Base-by-base conservation (phyloP, 352 stramenopile genomes). In the Pythium dissotocum region DNA sequence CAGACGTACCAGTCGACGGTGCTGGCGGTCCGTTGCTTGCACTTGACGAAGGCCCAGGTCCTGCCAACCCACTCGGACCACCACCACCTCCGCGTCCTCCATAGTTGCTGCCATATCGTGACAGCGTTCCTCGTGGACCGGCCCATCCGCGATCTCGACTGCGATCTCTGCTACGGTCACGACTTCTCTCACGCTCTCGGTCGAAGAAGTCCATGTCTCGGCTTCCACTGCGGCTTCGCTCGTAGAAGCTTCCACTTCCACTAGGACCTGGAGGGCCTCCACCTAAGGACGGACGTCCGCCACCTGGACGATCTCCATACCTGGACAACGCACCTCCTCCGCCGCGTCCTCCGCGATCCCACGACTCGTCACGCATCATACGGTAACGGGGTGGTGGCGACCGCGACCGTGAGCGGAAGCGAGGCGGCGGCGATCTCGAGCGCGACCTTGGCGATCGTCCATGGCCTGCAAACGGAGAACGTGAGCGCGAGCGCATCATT, bases 351-450 rank as follows among this genome's bases (percentile, higher is more conserved):
- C 63, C 58, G 8, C 64, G 65, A 48, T 79, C 61, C 48, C 61
- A 67, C 16, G 66, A 68, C 36, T 72, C 66, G 1, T 72, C 66
- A 4, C 66, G 66, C 66, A 83, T 83, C 21, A 80, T 81, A 14
- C 80, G 83, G 40, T 85, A 79, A 0, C 80, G 74, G 49, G 75
- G 72, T 35, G 83, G 83, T 2, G 82, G 70, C 26, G 70, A 91
- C 52, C 87, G 82, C 6, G 85, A 93, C 8, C 85, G 77, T 7
- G 72, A 82, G 9, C 75, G 72, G 16, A 74, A 79, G 14, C 72
- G 58, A 10, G 65, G 70, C 35, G 59, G 65, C 28, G 70, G 70
- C 1, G 82, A 90, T 14, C 78, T 73, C 1, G 82, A 90, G 2
- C 84, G 77, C 1, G 81, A 88, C 10, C 76, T 69, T 12, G 70